Evolutionary conservation across 495 filamentous ascomycete species (phyloP).

Genomic region (Mycothermus thermophilus): DNA sequence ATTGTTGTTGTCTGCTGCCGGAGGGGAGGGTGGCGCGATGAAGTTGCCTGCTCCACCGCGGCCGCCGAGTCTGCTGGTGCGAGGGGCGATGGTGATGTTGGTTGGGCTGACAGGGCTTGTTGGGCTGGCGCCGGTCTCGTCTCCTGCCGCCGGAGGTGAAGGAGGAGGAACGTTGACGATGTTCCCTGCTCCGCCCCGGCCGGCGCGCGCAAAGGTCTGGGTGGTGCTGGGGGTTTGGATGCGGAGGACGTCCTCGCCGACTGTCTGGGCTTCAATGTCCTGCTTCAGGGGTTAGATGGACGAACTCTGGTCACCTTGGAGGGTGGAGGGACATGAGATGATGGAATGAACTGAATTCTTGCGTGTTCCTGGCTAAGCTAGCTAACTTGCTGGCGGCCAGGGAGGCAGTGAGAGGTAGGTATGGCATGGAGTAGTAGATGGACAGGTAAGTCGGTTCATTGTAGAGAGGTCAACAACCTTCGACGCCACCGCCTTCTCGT

Average conservation of each 20-base stretch:
- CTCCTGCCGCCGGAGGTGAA: not conserved
- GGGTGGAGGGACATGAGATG: not conserved
- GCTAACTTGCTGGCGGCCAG: too few relatives aligned
- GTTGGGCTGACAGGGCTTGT: not conserved
- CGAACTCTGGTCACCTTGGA: constrained; percentile 1
- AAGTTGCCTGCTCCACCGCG: constrained; percentile 51
- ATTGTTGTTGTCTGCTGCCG: too few relatives aligned
- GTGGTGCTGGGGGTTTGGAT: constrained; percentile 3
- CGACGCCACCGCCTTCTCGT: constrained; percentile 16
- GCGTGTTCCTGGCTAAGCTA: too few relatives aligned
- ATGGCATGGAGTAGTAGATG: too few relatives aligned
- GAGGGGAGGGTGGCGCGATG: not conserved
- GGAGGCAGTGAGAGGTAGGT: too few relatives aligned
- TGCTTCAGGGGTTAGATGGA: constrained; percentile 4
- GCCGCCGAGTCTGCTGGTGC: constrained; percentile 18
- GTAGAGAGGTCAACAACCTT: too few relatives aligned
- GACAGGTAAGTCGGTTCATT: not conserved
- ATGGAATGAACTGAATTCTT: constrained; percentile 14
- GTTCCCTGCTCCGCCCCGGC: constrained; percentile 46
- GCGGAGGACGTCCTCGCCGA: constrained; percentile 4
- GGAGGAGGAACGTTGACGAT: constrained; percentile 14
- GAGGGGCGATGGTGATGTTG: not conserved
- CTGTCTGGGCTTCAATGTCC: constrained; percentile 33
- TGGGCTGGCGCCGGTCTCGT: not conserved
- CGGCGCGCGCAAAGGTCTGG: constrained; percentile 33